Conservation (phyloP, 2,329 filamentous ascomycete genomes). For the Diplodia scrobiculata region DNA sequence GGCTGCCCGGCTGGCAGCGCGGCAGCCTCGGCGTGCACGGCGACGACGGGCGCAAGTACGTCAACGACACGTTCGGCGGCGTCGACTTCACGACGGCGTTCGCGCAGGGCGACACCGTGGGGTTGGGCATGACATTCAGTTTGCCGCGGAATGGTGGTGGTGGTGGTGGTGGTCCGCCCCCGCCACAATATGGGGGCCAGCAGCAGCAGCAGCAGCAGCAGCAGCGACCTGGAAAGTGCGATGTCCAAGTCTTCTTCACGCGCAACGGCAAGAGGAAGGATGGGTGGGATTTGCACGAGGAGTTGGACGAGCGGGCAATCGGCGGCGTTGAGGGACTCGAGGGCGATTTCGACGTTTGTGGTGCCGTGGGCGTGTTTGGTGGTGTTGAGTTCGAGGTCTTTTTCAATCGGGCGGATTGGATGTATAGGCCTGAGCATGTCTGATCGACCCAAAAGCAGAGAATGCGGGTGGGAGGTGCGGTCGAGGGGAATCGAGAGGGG, state of each 20-base stretch:
- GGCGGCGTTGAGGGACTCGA: constrained; percentile 66
- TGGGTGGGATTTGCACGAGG: constrained; percentile 74
- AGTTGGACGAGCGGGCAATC: constrained; percentile 66
- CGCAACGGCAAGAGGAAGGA: constrained; percentile 62
- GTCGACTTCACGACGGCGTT: constrained; percentile 68
- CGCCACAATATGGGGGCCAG: constrained; percentile 39
- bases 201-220: not conserved
- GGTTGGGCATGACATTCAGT: constrained; percentile 68
- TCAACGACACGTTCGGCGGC: constrained; percentile 75
- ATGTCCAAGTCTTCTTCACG: constrained; percentile 69
- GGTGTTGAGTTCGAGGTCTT: constrained; percentile 68
- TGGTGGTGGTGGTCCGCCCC: not conserved
- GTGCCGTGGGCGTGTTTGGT: constrained; percentile 70
- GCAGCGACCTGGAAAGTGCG: constrained; percentile 40
- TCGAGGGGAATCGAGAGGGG: no score
- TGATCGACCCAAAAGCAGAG: not conserved
- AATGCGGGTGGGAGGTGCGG: no score
- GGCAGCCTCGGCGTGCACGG: constrained; percentile 75
- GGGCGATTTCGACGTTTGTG: constrained; percentile 70
- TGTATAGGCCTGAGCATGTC: constrained; percentile 42
- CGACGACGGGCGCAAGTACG: constrained; percentile 74
- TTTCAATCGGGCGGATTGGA: constrained; percentile 63
- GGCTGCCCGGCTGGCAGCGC: constrained; percentile 79
- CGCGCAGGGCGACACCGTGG: constrained; percentile 65
- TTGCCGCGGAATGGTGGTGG: constrained; percentile 38